These are phyloP conservation scores for Trichoderma atrobrunneum DNA, from an alignment of 2,329 filamentous ascomycete species.

Conservation along the genomic window DNA sequence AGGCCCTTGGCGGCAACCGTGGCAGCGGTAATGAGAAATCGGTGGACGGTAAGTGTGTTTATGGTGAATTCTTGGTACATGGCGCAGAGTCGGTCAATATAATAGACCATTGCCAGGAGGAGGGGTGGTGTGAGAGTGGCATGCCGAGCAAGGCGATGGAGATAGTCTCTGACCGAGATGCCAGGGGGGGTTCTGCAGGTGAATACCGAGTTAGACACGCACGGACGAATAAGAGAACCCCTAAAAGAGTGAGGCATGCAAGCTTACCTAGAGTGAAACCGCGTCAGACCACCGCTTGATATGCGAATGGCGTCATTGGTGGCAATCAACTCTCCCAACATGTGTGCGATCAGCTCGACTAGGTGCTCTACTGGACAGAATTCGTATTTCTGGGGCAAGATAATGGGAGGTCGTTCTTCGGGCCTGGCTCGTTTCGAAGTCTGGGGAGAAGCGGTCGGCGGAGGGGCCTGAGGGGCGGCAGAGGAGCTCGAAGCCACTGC, in stretches of 20 bases:
- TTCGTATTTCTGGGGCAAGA: conserved; percentile 74
- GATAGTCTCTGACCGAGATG: conserved; percentile 91
- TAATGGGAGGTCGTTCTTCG: conserved; percentile 51
- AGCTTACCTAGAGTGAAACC: conserved; percentile 85
- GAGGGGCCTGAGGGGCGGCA: too few species aligned
- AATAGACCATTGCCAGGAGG: conserved; percentile 97
- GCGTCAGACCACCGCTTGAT: conserved; percentile 75
- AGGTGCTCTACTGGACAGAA: conserved; percentile 79
- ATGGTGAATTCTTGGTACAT: conserved; percentile 95
- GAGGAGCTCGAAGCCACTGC: not conserved
- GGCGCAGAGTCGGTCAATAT: conserved; percentile 91
- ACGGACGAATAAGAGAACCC: not conserved
- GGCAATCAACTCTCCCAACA: conserved; percentile 91
- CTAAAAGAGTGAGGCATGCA: not conserved
- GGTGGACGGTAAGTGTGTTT: conserved; percentile 92
- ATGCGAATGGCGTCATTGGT: conserved; percentile 85
- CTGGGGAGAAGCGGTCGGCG: conserved; percentile 30
- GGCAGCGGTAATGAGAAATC: conserved; percentile 92
- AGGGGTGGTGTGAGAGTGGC: conserved; percentile 91
- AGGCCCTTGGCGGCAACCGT: conserved; percentile 95
- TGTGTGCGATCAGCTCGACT: conserved; percentile 86
- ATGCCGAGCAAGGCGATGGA: conserved; percentile 88
- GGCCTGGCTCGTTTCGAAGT: conserved; percentile 53
- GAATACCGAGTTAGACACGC: not conserved
- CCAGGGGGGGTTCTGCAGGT: conserved; percentile 61